Conservation (phyloP, 192 early-diverging fungal species). For the Lobosporangium transversale region DNA sequence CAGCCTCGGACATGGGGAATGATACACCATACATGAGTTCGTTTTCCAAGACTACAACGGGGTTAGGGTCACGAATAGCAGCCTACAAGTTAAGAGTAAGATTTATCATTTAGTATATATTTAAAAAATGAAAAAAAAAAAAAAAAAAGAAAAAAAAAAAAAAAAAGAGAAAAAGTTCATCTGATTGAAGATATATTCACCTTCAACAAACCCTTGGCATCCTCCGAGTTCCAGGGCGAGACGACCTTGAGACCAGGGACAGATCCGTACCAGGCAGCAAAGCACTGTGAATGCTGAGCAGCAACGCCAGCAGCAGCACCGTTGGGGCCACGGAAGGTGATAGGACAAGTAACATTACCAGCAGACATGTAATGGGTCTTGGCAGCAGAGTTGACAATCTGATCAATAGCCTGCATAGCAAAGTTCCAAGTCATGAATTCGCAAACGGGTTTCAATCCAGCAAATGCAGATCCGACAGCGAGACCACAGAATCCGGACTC, state of each 20-base stretch:
- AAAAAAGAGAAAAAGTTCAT: too few species aligned
- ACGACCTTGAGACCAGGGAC: slow-evolving; percentile 98
- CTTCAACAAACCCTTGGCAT: slow-evolving; percentile 96
- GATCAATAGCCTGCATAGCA: slow-evolving; percentile 99
- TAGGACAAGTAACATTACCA: slow-evolving; percentile 85
- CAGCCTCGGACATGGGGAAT: slow-evolving; percentile 84
- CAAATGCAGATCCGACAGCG: slow-evolving; percentile 93
- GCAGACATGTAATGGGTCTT: slow-evolving; percentile 99
- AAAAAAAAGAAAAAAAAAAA: too few species aligned
- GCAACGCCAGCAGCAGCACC: slow-evolving; percentile 96
- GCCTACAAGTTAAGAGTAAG: slow-evolving; percentile 64
- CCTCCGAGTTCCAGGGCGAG: slow-evolving; percentile 94
- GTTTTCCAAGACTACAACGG: slow-evolving; percentile 96
- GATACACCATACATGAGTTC: slow-evolving; percentile 96
- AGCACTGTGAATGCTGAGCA: slow-evolving; percentile 99
- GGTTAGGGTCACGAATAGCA: slow-evolving; percentile 97
- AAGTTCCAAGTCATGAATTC: slow-evolving; percentile 99
- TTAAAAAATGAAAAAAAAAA: too few species aligned
- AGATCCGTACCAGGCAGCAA: slow-evolving; percentile 97
- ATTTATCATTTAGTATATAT: too few species aligned
- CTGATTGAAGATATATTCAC: too few species aligned
- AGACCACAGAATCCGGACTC: slow-evolving; percentile 98
- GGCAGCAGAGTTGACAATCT: slow-evolving; percentile 98
- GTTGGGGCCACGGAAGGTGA: slow-evolving; percentile 99
- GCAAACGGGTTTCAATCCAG: slow-evolving; percentile 95